Percentiles rank a stretch among this genome's conserved stretches.
phyloP scores from a whole-genome alignment of 1,284 basidiomycete species.

The Neonothopanus nambi region DNA sequence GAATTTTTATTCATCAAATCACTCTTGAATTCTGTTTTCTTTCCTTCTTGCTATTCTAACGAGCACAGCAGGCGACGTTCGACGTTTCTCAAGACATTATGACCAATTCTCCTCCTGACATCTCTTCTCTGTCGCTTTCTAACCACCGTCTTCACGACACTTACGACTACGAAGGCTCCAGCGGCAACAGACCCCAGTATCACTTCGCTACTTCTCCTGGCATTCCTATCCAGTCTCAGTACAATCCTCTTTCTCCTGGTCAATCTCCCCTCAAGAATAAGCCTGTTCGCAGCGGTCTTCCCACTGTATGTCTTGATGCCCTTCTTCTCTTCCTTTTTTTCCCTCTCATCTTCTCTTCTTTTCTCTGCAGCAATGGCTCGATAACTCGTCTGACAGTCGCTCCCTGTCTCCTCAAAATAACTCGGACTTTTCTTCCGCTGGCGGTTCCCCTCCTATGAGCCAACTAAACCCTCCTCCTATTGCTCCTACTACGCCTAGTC shows the following conservation, averaged over 20 bases:
- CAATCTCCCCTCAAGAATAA: slow-evolving; percentile 76
- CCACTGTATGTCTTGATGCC: slow-evolving; percentile 56
- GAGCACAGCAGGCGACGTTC: slow-evolving; percentile 24
- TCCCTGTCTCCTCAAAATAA: slow-evolving; percentile 83
- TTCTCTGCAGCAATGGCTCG: slow-evolving; percentile 73
- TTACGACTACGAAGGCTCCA: slow-evolving; percentile 77
- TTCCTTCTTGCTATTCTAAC: slow-evolving; percentile 33
- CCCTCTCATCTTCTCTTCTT: slow-evolving; percentile 23
- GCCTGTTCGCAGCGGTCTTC: slow-evolving; percentile 64
- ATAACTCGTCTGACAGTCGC: slow-evolving; percentile 68
- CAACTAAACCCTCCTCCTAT: slow-evolving; percentile 48
- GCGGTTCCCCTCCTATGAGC: slow-evolving; percentile 72
- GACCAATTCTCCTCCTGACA: slow-evolving; percentile 77
- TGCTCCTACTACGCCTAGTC: slow-evolving; percentile 48
- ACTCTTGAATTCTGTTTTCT: slow-evolving; percentile 27
- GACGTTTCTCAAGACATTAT: slow-evolving; percentile 47
- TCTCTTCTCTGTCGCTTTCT: slow-evolving; percentile 71
- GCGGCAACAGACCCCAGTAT: slow-evolving; percentile 56
- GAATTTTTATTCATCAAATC: slow-evolving; percentile 16
- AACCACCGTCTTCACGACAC: slow-evolving; percentile 77
- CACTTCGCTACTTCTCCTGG: slow-evolving; percentile 70
- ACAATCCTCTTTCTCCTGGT: slow-evolving; percentile 52
- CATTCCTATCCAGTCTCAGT: slow-evolving; percentile 63
- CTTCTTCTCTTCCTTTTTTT: slow-evolving; percentile 18
- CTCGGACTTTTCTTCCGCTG: slow-evolving; percentile 82